phyloP scores from a whole-genome alignment of 106 monocot genomes.

The Allium sativum region DNA sequence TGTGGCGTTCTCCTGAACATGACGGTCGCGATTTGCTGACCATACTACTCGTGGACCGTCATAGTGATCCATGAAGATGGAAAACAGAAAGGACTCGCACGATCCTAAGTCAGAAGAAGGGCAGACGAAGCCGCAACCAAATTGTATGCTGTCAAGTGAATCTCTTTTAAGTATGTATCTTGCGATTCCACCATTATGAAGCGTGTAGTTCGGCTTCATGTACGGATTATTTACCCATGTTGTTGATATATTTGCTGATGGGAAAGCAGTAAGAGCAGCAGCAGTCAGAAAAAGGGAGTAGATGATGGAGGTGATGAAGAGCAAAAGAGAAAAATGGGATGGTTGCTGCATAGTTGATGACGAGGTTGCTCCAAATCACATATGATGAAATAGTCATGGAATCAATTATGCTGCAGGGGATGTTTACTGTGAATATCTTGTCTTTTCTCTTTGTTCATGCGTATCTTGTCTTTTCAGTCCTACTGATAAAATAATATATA shows the following conservation, averaged over 20 bases:
- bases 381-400: too few relatives aligned
- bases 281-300: too few relatives aligned
- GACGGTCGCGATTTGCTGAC: slow-evolving; percentile 43
- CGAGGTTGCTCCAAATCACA: too few relatives aligned
- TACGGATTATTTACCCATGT: slow-evolving; percentile 24
- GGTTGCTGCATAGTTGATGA: too few relatives aligned
- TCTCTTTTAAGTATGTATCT: slow-evolving; percentile 31
- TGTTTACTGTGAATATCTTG: too few relatives aligned
- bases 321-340: too few relatives aligned
- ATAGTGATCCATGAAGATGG: slow-evolving; percentile 19
- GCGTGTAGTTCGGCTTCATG: slow-evolving; percentile 4
- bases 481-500: too few relatives aligned
- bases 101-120: neutral
- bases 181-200: slow-evolving; percentile 8
- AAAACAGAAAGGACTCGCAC: slow-evolving; percentile 30
- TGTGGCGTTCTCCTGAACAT: slow-evolving; percentile 34
- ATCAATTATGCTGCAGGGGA: too few relatives aligned
- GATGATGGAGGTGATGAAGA: too few relatives aligned
- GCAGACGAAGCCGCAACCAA: slow-evolving; percentile 36
- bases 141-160: slow-evolving; percentile 13
- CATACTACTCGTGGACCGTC: slow-evolving; percentile 32
- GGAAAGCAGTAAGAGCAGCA: slow-evolving; percentile 3
- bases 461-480: too few relatives aligned
- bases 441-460: too few relatives aligned
- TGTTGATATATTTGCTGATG: slow-evolving; percentile 21